A percentile compares a stretch with the other conserved stretches of the same genome.
Conservation (phyloP, 306 rosid genomes). For the Phaseolus lunatus region DNA sequence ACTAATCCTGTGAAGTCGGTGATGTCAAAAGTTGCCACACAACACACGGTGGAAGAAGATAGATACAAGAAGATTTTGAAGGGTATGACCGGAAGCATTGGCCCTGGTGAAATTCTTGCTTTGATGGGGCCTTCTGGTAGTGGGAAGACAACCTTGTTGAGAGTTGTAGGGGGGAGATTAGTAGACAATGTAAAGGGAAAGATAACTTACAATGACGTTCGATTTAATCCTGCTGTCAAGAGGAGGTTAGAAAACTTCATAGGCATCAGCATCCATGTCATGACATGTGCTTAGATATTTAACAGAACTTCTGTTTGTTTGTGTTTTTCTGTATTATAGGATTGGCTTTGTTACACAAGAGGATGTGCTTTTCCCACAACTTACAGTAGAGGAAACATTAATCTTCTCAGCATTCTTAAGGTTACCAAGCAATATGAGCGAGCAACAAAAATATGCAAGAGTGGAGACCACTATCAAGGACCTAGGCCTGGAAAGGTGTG, state of each 20-base stretch:
- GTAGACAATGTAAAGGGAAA: conserved; percentile 76
- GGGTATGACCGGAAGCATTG: conserved; percentile 92
- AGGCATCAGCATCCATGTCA: conserved; percentile 4
- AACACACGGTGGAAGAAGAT: conserved; percentile 55
- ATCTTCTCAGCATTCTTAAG: conserved; percentile 85
- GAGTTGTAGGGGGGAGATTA: conserved; percentile 89
- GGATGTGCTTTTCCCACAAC: conserved; percentile 87
- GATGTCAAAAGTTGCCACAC: conserved; percentile 68
- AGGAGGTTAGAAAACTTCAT: conserved; percentile 61
- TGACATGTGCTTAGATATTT: conserved; percentile 17
- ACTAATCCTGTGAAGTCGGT: conserved; percentile 64
- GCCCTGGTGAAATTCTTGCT: conserved; percentile 94
- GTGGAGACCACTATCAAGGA: conserved; percentile 81
- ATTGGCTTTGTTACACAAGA: conserved; percentile 98
- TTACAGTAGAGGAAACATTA: conserved; percentile 93
- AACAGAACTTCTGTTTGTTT: neutral
- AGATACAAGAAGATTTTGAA: conserved; percentile 74
- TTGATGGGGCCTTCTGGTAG: conserved; percentile 99
- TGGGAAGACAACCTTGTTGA: conserved; percentile 94
- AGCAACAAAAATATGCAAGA: conserved; percentile 71
- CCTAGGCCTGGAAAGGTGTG: conserved; percentile 91
- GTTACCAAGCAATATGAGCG: conserved; percentile 75
- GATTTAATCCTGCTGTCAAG: conserved; percentile 72
- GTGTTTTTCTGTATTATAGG: conserved; percentile 48
- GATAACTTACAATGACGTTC: conserved; percentile 79